Percentiles rank a stretch among this genome's conserved stretches.
Conservation (phyloP, 2,329 filamentous ascomycete species). For the Clarireedia monteithiana region DNA sequence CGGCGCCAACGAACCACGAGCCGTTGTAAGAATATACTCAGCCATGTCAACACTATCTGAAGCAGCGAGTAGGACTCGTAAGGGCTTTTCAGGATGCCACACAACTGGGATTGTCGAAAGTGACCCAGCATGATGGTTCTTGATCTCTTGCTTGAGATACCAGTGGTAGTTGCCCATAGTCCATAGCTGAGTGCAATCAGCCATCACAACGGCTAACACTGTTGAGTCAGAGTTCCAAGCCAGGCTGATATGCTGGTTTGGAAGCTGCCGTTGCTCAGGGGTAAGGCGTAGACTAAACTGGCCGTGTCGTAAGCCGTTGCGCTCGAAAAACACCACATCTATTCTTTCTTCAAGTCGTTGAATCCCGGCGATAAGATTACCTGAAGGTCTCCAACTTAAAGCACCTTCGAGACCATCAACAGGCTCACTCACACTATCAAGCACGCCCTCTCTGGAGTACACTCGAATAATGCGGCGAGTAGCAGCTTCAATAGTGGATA, state of each 20-base stretch:
- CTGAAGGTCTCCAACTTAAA: conserved; percentile 84
- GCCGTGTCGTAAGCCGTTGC: conserved; percentile 94
- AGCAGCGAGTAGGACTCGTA: conserved; percentile 55
- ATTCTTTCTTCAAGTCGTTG: conserved; percentile 62
- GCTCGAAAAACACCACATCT: conserved; percentile 90
- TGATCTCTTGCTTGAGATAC: conserved; percentile 89
- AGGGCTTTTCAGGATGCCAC: conserved; percentile 83
- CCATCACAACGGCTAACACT: conserved; percentile 73
- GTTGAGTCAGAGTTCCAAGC: conserved; percentile 91
- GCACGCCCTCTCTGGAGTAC: conserved; percentile 79
- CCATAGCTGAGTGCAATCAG: conserved; percentile 80
- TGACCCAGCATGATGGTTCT: conserved; percentile 31
- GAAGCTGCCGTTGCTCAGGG: conserved; percentile 46
- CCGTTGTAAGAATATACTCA: conserved; percentile 61
- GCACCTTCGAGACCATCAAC: conserved; percentile 84
- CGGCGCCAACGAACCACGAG: conserved; percentile 59
- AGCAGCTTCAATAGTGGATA: conserved; percentile 68
- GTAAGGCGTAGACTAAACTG: conserved; percentile 74
- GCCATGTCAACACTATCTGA: conserved; percentile 45
- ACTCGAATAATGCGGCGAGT: conserved; percentile 76
- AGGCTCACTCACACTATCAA: conserved; percentile 92
- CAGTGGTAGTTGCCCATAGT: conserved; percentile 97
- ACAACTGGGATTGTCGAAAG: conserved; percentile 30
- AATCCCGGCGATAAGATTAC: conserved; percentile 83
- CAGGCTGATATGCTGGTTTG: conserved; percentile 54